Conservation (phyloP, 495 filamentous ascomycete species). For the Clohesyomyces aquaticus region DNA sequence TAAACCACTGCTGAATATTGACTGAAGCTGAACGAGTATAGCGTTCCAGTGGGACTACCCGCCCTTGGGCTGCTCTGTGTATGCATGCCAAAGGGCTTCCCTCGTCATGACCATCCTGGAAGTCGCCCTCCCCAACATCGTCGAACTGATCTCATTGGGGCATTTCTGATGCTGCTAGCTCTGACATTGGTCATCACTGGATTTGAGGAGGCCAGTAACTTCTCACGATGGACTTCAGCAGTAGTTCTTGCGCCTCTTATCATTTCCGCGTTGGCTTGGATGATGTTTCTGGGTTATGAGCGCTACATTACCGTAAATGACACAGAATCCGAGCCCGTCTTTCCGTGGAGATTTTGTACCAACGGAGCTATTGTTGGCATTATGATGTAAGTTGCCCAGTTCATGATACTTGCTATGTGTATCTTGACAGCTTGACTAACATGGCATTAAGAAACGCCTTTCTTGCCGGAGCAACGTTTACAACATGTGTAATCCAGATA, state of each 20-base stretch:
- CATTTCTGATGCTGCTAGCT: constrained; percentile 13
- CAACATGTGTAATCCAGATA: constrained; percentile 19
- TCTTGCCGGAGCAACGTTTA: constrained; percentile 12
- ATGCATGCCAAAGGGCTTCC: constrained; percentile 20
- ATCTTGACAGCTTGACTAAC: too few relatives aligned
- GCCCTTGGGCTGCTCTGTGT: constrained; percentile 8
- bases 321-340: constrained; percentile 14
- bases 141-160: constrained; percentile 25
- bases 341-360: constrained; percentile 27
- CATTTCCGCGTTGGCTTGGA: constrained; percentile 2
- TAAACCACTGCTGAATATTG: too few relatives aligned
- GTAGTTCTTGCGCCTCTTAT: constrained; percentile 12
- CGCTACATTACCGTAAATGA: not conserved
- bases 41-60: constrained; percentile 14
- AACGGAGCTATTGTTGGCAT: constrained; percentile 18
- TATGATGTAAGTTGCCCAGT: constrained; percentile 15
- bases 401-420: too few relatives aligned
- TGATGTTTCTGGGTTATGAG: constrained; percentile 11
- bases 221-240: constrained; percentile 20
- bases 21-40: not conserved
- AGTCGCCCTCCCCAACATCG: not conserved
- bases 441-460: constrained; percentile 12
- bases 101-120: constrained; percentile 5
- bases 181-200: constrained; percentile 21
- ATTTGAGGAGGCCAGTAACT: constrained; percentile 27